Evolutionary conservation across 176 grass and related monocot genomes (phyloP).

Genomic region (Pharus latifolius): DNA sequence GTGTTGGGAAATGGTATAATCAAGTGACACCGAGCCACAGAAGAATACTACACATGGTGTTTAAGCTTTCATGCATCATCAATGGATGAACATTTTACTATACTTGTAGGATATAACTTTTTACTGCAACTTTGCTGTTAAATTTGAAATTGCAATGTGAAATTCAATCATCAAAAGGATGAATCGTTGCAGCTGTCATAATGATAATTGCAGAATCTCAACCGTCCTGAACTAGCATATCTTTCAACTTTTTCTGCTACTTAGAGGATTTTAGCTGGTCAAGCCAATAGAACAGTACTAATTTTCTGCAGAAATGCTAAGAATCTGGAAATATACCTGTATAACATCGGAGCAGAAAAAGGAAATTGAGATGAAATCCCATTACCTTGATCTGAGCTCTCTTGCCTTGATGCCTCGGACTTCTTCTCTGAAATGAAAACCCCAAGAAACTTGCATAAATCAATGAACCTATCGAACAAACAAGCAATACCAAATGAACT

Average conservation of each 20-base stretch:
- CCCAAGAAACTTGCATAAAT: slow-evolving; percentile 7
- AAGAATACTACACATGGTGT: background rate
- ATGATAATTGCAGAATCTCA: background rate
- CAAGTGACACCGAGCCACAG: background rate
- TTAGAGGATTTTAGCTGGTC: background rate
- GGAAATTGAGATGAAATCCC: slow-evolving; percentile 4
- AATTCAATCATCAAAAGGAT: background rate
- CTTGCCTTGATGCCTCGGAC: slow-evolving; percentile 43
- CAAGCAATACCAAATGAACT: background rate
- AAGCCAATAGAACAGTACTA: slow-evolving; percentile 2
- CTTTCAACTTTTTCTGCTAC: background rate
- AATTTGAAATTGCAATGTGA: background rate
- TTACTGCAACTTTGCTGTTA: background rate
- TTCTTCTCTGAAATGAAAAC: slow-evolving; percentile 46
- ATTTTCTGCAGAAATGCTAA: background rate
- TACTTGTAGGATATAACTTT: background rate
- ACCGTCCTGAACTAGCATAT: background rate
- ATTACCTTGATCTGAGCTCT: slow-evolving; percentile 59
- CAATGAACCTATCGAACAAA: background rate
- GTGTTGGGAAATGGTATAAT: background rate
- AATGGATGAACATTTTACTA: background rate
- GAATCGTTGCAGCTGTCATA: background rate
- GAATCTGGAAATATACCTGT: background rate
- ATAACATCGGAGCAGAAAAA: background rate
- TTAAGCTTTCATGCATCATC: background rate